Evolutionary conservation across 1,284 basidiomycete genomes (phyloP), one percentile per base, ranked within the genome.

Genomic region (Pisolithus thermaeus): DNA sequence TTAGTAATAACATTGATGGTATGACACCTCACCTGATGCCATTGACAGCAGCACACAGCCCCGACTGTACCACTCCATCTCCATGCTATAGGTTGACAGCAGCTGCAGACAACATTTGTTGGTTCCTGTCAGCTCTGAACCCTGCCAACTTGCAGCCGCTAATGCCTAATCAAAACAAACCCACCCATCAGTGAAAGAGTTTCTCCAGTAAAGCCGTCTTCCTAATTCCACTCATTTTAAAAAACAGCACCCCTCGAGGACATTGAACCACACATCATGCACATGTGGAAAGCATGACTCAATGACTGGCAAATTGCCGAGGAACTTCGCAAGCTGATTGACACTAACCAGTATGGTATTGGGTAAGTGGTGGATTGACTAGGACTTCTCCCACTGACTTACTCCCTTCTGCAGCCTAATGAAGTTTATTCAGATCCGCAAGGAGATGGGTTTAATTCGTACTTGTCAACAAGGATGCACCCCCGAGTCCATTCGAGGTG

Each of bases 401-500:
- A n/a, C n/a, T n/a, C n/a, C n/a, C n/a, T 14, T 20, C 38, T 40
- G 38, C 40, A 50, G 52, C 14, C 23, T 50, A 0, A 51, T 35
- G 2, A 47, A 46, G 22, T 51, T 51, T n/a, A 3, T 40, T 3
- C 25, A 54, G 23, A 51, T 54, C n/a, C 18, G 32, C 20, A 50
- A 54, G 3, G 14, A 18, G 2, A 23, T 54, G 5, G 52, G 52
- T 1, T 30, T 50, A 8, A 9, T 9, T 1, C 22, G 36, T 4
- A 45, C 49, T n/a, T 27, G 39, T 4, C 49, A 54, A 22, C 53
- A 54, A 41, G 27, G 28, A 3, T 47, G 52, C 7, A 55, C 36
- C 3, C 18, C 45, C 3, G 49, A 51, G 3, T 50, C 38, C 7
- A 52, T 53, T 14, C 28, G 20, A 5, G 37, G 25, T 4, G 35